Percentiles rank a stretch among this genome's conserved stretches.
phyloP scores from a whole-genome alignment of 305 asterid genomes.

The Solanum chacoense region DNA sequence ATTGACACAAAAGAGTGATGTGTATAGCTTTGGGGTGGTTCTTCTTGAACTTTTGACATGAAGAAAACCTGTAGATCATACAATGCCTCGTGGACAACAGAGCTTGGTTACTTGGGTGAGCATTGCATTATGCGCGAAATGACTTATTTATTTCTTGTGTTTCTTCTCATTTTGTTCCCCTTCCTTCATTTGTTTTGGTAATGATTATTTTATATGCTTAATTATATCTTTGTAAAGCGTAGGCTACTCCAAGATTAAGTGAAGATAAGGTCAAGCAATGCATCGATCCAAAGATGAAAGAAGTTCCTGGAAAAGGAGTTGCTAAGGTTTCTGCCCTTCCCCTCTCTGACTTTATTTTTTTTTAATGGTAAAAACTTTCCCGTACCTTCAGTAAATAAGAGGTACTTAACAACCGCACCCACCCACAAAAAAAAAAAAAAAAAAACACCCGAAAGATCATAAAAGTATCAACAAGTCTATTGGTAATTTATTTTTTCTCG shows the following conservation, averaged over 20 bases:
- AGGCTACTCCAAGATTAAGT: conserved; percentile 76
- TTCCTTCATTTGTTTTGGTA: neutral
- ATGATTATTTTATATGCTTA: neutral
- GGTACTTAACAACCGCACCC: neutral
- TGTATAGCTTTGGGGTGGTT: conserved; percentile 72
- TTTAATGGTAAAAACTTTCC: neutral
- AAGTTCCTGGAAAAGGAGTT: conserved; percentile 64
- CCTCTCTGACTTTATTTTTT: neutral
- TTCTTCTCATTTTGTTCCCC: neutral
- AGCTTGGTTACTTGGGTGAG: conserved; percentile 69
- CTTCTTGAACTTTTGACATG: conserved; percentile 73
- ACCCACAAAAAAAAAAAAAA: neutral
- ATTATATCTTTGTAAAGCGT: conserved; percentile 5
- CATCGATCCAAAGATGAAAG: conserved; percentile 55
- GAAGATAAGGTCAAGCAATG: conserved; percentile 81
- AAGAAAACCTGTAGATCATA: conserved; percentile 74
- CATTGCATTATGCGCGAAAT: neutral
- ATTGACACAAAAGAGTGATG: conserved; percentile 67
- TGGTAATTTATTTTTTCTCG: neutral
- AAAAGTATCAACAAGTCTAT: neutral
- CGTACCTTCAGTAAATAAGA: neutral
- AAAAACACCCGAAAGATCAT: neutral
- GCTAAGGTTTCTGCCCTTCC: conserved; percentile 40
- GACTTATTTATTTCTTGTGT: neutral
- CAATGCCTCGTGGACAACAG: conserved; percentile 83